Percentiles rank a stretch among this genome's conserved stretches.
Conservation (phyloP, 139 green algal genomes). For the Spirogloea muscicola region DNA sequence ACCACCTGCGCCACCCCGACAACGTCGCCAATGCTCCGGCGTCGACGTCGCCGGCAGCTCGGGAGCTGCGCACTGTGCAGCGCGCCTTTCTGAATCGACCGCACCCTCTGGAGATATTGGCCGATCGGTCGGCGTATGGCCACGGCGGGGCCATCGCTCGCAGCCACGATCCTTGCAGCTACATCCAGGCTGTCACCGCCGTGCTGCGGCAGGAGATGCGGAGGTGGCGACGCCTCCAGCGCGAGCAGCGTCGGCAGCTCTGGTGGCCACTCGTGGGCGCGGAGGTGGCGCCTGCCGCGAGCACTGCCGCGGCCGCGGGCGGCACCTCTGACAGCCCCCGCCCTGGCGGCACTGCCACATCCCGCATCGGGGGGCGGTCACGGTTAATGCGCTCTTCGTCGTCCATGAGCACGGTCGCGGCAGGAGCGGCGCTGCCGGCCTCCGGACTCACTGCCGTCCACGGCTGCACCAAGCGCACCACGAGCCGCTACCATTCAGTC, state of each 20-base stretch:
- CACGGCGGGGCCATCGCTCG: constrained; percentile 74
- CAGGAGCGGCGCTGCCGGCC: background rate
- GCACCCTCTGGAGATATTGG: constrained; percentile 89
- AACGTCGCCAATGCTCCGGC: constrained; percentile 21
- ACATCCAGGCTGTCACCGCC: constrained; percentile 48
- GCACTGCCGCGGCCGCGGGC: background rate
- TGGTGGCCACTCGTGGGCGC: constrained; percentile 34
- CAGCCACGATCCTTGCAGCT: constrained; percentile 97
- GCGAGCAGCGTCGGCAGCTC: constrained; percentile 26
- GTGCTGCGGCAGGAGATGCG: constrained; percentile 16
- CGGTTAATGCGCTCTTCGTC: constrained; percentile 1
- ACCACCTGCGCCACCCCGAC: constrained; percentile 52
- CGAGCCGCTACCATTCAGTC: background rate
- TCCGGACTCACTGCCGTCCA: background rate
- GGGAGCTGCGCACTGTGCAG: constrained; percentile 39
- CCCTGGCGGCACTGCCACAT: background rate
- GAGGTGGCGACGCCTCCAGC: background rate
- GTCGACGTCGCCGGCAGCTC: background rate
- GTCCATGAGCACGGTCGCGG: background rate
- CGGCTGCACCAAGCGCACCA: background rate
- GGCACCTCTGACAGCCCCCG: background rate
- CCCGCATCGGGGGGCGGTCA: background rate
- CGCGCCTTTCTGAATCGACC: constrained; percentile 76
- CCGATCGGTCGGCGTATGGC: constrained; percentile 79
- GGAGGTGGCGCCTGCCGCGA: background rate